Percentiles rank a stretch among this genome's conserved stretches.
phyloP scores from a whole-genome alignment of 192 early-diverging fungal species.

The Backusella sp. region DNA sequence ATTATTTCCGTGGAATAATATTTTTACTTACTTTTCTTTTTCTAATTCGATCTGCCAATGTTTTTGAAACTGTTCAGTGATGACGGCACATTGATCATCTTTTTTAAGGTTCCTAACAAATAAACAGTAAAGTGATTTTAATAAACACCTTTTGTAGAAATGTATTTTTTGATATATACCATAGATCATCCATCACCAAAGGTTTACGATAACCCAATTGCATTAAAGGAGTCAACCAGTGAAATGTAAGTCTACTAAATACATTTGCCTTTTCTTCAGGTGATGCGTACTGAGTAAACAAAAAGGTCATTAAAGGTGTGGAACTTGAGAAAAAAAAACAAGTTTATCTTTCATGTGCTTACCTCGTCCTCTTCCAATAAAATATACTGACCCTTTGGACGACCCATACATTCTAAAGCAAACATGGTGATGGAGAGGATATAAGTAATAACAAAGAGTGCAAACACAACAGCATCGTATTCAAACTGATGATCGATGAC shows the following conservation, averaged over 20 bases:
- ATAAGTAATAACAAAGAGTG: slow-evolving; percentile 29
- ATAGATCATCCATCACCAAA: slow-evolving; percentile 73
- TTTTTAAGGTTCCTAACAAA: slow-evolving; percentile 49
- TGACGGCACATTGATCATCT: slow-evolving; percentile 52
- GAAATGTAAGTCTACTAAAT: slow-evolving; percentile 79
- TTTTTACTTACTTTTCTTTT: slow-evolving; percentile 37
- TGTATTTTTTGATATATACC: slow-evolving; percentile 18
- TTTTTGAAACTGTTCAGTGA: slow-evolving; percentile 59
- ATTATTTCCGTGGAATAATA: background rate
- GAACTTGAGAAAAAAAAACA: too few species aligned
- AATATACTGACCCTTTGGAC: slow-evolving; percentile 34
- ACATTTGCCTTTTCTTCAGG: slow-evolving; percentile 86
- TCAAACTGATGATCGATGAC: background rate
- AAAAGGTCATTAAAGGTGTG: background rate
- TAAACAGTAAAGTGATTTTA: background rate
- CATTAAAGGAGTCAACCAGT: slow-evolving; percentile 90
- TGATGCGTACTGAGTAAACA: slow-evolving; percentile 33
- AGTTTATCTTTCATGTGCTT: background rate
- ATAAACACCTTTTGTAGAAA: background rate
- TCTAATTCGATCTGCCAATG: slow-evolving; percentile 67
- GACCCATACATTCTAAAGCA: slow-evolving; percentile 38
- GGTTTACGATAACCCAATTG: slow-evolving; percentile 74
- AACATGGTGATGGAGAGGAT: slow-evolving; percentile 39
- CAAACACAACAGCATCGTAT: slow-evolving; percentile 7
- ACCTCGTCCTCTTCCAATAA: slow-evolving; percentile 35